A percentile compares a stretch with the other conserved stretches of the same genome.
Evolutionary conservation across 2,329 filamentous ascomycete genomes (phyloP).

Genomic region (Orbilia quercus): DNA sequence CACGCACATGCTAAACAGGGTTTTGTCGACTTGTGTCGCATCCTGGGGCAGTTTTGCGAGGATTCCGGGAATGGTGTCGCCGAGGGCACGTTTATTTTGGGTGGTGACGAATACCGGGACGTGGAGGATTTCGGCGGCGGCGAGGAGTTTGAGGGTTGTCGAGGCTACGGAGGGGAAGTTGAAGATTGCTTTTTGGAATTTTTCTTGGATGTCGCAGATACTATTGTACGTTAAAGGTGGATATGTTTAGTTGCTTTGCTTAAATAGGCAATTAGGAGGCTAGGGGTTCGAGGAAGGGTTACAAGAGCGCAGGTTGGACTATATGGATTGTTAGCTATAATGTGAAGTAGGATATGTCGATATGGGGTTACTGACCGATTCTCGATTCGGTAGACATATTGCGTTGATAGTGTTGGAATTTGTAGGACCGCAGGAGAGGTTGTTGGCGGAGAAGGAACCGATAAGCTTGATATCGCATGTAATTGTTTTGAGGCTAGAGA

Average conservation of each 20-base stretch:
- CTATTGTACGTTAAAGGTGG: slow-evolving; percentile 65
- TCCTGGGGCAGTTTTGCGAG: slow-evolving; percentile 66
- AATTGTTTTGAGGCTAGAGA: not conserved
- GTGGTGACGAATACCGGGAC: slow-evolving; percentile 89
- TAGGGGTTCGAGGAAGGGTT: too few species aligned
- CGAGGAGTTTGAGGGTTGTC: slow-evolving; percentile 76
- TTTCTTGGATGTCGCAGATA: slow-evolving; percentile 94
- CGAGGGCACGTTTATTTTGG: slow-evolving; percentile 81
- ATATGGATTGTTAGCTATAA: not conserved
- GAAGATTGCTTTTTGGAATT: slow-evolving; percentile 84
- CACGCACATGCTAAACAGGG: slow-evolving; percentile 87
- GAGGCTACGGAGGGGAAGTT: slow-evolving; percentile 83
- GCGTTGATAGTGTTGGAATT: slow-evolving; percentile 53
- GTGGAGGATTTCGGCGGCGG: slow-evolving; percentile 72
- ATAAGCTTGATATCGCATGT: slow-evolving; percentile 45
- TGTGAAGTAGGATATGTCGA: not conserved
- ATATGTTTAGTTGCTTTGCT: slow-evolving; percentile 1
- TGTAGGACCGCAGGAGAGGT: slow-evolving; percentile 16
- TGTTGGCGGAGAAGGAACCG: slow-evolving; percentile 31
- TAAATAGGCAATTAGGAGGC: too few species aligned
- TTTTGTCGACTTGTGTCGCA: slow-evolving; percentile 79
- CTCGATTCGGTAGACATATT: slow-evolving; percentile 44
- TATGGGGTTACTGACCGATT: slow-evolving; percentile 17
- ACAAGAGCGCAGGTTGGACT: slow-evolving; percentile 46
- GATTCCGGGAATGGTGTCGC: slow-evolving; percentile 81